Base-by-base conservation (phyloP, 116 monocot species). In the Dioscorea cayenensis region DNA sequence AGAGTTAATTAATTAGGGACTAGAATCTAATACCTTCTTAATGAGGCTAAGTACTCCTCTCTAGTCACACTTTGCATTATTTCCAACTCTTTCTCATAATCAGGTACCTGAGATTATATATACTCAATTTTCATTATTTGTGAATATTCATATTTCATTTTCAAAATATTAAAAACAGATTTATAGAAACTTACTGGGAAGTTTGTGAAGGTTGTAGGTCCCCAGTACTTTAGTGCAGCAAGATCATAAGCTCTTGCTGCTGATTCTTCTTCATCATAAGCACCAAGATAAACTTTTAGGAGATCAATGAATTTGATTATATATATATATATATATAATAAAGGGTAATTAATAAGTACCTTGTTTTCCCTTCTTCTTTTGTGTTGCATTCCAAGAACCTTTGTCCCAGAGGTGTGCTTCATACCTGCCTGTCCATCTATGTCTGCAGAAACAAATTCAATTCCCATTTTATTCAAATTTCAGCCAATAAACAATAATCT, bases 341-440 rank as follows among this genome's bases (percentile, higher is more conserved):
- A 43, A 12, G 12, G 4, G 12, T 43, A 43, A 61, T 21, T 18
- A 61, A 61, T 61, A 1, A 21, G 61, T 12, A 71, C 82, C 82
- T 71, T 82, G 82, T 38, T 82, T 82, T 66, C 82, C 82, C 71
- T 82, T 82, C 71, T 82, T 82, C 66, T 77, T 77, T 66, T 78
- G 77, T 37, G 82, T 82, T 50, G 63, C 71, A 75, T 82, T 82
- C 78, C 82, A 82, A 2, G 82, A 78, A n/a, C 74, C 74, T 51
- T 82, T 82, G 36, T 82, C 82, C 82, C 77, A 82, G 50, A 82
- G 36, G 36, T 82, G 82, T 11, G 82, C 82, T 60, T 82, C 82
- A 21, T 65, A 77, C 3, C 82, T 64, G 5, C 82, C 82, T 35
- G 82, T 82, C 82, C 82, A 82, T 63, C 82, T 23, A 67, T 82